These are phyloP conservation scores for Psidium friedrichsthalianum DNA, from an alignment of 345 rosid species.

Conservation along the genomic window DNA sequence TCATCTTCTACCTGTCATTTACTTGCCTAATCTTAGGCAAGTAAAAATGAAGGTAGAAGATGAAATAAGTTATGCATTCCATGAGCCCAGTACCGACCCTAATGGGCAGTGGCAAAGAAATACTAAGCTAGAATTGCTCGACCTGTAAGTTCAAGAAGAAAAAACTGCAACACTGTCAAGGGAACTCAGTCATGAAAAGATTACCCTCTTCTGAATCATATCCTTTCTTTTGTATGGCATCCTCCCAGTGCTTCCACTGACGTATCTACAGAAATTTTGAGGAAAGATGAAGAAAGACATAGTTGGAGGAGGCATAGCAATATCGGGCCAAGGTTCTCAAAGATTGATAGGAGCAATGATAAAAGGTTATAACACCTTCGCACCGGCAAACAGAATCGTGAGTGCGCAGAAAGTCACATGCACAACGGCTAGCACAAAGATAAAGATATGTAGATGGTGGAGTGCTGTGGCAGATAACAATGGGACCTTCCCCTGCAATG, in stretches of 20 bases:
- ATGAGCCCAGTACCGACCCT: background rate
- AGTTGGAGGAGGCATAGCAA: background rate
- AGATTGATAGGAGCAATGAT: background rate
- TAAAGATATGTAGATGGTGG: conserved; percentile 67
- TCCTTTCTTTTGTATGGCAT: background rate
- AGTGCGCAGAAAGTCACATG: conserved; percentile 52
- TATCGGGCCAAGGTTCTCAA: background rate
- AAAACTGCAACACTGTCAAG: background rate
- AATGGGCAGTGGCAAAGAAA: background rate
- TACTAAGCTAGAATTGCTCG: no score
- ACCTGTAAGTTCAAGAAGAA: background rate
- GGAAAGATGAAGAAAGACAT: background rate
- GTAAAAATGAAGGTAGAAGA: background rate
- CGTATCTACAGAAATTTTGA: background rate
- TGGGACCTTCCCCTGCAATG: conserved; percentile 34
- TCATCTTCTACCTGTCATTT: background rate
- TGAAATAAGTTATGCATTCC: background rate
- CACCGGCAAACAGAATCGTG: conserved; percentile 45
- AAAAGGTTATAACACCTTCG: conserved; percentile 27
- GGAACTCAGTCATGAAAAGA: background rate
- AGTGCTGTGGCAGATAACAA: conserved; percentile 50
- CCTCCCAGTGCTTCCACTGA: conserved; percentile 7
- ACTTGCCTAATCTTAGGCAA: background rate
- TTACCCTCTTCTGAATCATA: background rate
- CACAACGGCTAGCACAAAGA: conserved; percentile 58